A percentile compares a stretch with the other conserved stretches of the same genome.
Conservation (phyloP, 805 yeast genomes). For the Saccharomyces paradoxus region DNA sequence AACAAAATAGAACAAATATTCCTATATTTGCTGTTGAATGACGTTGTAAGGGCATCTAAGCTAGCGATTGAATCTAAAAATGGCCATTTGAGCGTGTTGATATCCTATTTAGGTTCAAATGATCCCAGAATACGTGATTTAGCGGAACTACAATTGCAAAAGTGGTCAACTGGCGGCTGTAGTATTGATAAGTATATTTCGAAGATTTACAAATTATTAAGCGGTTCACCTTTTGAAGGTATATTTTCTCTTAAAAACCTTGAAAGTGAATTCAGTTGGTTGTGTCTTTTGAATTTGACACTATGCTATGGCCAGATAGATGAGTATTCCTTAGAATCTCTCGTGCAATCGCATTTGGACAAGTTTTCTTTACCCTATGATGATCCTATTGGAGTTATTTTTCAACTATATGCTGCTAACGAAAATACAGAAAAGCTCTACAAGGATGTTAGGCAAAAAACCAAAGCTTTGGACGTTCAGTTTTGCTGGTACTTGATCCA, state of each 20-base stretch:
- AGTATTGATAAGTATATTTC: constrained; percentile 43
- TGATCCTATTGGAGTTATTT: constrained; percentile 8
- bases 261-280: constrained; percentile 53
- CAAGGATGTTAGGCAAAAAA: constrained; percentile 5
- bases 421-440: constrained; percentile 11
- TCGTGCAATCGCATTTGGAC: constrained; percentile 23
- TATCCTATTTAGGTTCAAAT: constrained; percentile 67
- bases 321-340: constrained; percentile 27
- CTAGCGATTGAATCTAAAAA: constrained; percentile 55
- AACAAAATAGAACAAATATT: constrained; percentile 47
- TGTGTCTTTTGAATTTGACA: constrained; percentile 46
- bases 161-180: constrained; percentile 49
- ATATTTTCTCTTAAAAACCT: constrained; percentile 28
- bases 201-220: constrained; percentile 55
- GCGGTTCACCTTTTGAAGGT: constrained; percentile 39
- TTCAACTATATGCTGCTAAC: constrained; percentile 14
- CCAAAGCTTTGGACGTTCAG: constrained; percentile 28
- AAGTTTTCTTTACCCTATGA: constrained; percentile 6
- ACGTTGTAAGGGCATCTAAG: constrained; percentile 53
- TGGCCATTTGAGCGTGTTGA: constrained; percentile 58
- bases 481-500: constrained; percentile 47
- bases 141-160: constrained; percentile 54
- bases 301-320: constrained; percentile 56
- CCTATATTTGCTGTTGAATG: constrained; percentile 43
- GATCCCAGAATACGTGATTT: constrained; percentile 46